Evolutionary conservation across 1,139 yeast genomes (phyloP).

Genomic region (Protomyces lactucae-debilis): DNA sequence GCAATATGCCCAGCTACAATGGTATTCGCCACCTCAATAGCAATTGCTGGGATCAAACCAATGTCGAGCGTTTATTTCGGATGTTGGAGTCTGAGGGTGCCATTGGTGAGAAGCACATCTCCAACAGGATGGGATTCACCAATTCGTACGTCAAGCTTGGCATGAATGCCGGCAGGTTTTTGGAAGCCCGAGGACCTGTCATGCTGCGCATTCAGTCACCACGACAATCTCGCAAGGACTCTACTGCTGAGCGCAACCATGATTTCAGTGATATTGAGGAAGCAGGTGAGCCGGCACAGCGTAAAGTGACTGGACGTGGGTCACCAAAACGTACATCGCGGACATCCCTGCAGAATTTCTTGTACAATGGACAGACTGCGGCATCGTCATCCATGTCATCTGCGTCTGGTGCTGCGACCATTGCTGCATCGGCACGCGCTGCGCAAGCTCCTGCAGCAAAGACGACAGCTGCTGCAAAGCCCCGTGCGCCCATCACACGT

Average conservation of each 20-base stretch:
- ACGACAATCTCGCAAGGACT: constrained; percentile 3
- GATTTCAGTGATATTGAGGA: neutral
- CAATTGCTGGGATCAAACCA: constrained; percentile 41
- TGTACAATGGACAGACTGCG: neutral
- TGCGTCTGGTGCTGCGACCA: neutral
- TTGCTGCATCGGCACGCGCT: neutral
- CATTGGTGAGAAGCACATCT: constrained; percentile 64
- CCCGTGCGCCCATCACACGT: neutral
- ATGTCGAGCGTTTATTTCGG: constrained; percentile 75
- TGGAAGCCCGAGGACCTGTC: constrained; percentile 10
- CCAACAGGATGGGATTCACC: constrained; percentile 72
- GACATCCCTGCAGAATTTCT: neutral
- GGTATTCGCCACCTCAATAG: constrained; percentile 59
- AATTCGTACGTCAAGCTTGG: constrained; percentile 54
- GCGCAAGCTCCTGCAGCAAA: neutral
- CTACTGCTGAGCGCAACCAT: neutral
- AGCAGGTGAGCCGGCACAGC: neutral
- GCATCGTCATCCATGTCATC: neutral
- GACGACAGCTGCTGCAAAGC: neutral
- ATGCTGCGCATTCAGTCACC: constrained; percentile 20
- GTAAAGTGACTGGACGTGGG: neutral
- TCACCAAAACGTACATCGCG: constrained; percentile 1
- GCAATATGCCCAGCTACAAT: constrained; percentile 60
- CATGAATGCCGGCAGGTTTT: constrained; percentile 1
- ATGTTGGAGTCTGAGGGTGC: constrained; percentile 65